Base-by-base conservation (phyloP, 176 grass and related monocot species). In the Phoenix roebelenii region DNA sequence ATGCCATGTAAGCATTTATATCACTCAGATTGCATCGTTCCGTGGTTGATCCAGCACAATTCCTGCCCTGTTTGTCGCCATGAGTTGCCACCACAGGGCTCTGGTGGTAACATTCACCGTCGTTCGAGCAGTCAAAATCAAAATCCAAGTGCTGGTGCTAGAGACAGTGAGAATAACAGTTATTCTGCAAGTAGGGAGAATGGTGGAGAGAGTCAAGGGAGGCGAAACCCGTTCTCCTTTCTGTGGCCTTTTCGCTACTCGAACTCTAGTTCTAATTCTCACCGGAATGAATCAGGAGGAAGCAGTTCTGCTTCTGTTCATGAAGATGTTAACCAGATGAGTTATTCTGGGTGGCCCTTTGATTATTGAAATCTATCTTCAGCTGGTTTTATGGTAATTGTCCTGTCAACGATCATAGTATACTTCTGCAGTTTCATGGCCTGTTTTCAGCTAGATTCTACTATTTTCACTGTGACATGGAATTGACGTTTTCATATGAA, bases 1-100 rank as follows among this genome's bases (percentile, higher is more conserved):
- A 98, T 92, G 84, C 87, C 93, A 3, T 92, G 93, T 68, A 92
- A 88, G 73, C 93, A 98, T 76, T 54, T 98, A 48, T 98, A 92
- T 51, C 93, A 98, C 25, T 48, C 75, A 3, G 79, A 85, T 52
- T 98, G 93, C 82, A 88, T 98, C 50, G 57, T 98, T 7, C 93
- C 93, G 7, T 98, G 87, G 93, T 32, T 98, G 62, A 63, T 85
- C 55, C 84, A 80, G 66, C 93, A 92, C 64, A 98, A 98, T 60
- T 98, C 93, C 30, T 98, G 93, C 57, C 93, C 93, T 0, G 82
- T 98, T 57, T 98, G 93, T 74, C 81, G 87, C 58, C 77, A 83
- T 69, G 76, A 86, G 7, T 68, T 98, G 76, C 79, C 84, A 17
- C 32, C 67, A n/a, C 75, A 74, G 12, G 35, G 9, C 24, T 28